phyloP scores from a whole-genome alignment of 371 early-diverging fungal genomes.

The Circinella minor region DNA sequence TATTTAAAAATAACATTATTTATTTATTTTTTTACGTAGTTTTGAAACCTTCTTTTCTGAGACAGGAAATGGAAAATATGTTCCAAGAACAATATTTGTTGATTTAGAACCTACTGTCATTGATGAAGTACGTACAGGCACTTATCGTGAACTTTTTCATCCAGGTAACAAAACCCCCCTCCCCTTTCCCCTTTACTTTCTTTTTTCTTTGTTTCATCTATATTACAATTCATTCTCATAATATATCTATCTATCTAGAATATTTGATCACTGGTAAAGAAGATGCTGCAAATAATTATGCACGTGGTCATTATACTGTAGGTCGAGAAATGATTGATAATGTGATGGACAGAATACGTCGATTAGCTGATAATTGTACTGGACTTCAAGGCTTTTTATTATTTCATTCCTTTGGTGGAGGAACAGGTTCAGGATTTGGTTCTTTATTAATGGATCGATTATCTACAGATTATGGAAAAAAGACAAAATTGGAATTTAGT shows the following conservation, averaged over 20 bases:
- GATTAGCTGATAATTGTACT: slow-evolving; percentile 96
- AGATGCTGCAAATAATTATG: slow-evolving; percentile 99
- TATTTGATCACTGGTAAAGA: slow-evolving; percentile 98
- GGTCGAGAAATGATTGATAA: slow-evolving; percentile 98
- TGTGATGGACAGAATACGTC: slow-evolving; percentile 96
- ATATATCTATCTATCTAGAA: slow-evolving; percentile 42
- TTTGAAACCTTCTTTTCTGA: slow-evolving; percentile 92
- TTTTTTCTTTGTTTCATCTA: too few species aligned
- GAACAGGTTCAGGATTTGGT: slow-evolving; percentile 99
- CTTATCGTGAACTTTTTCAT: slow-evolving; percentile 97
- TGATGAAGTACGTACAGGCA: slow-evolving; percentile 94
- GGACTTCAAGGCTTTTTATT: slow-evolving; percentile 97
- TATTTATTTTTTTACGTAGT: too few species aligned
- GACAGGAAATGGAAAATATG: slow-evolving; percentile 96
- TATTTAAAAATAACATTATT: too few species aligned
- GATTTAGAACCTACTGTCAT: slow-evolving; percentile 98
- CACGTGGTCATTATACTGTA: slow-evolving; percentile 99
- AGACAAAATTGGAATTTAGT: slow-evolving; percentile 98
- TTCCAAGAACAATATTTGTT: slow-evolving; percentile 98
- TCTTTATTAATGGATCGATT: slow-evolving; percentile 96
- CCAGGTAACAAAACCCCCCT: slow-evolving; percentile 60
- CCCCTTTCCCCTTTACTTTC: too few species aligned
- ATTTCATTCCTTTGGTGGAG: slow-evolving; percentile 99
- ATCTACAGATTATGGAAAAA: slow-evolving; percentile 95
- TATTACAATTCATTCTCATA: neutral